Conservation (phyloP, 176 grass and related monocot genomes). For the Oryza glaberrima region DNA sequence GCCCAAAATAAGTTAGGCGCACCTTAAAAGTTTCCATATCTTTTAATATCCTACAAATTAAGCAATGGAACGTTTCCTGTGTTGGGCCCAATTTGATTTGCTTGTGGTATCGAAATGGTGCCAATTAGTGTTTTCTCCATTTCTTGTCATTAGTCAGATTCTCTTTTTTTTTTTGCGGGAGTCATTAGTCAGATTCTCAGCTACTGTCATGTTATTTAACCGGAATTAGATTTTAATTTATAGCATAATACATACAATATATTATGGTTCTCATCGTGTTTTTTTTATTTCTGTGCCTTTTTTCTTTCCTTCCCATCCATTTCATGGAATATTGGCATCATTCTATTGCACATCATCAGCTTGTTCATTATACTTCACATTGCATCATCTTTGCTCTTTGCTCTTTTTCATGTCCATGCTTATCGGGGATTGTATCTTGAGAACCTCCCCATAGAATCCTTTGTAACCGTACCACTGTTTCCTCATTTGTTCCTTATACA, state of each 20-base stretch:
- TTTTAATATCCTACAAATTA: too few relatives aligned
- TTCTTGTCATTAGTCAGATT: not conserved
- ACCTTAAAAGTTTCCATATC: too few relatives aligned
- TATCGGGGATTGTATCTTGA: constrained; percentile 33
- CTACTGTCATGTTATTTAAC: not conserved
- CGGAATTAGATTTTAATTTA: constrained; percentile 26
- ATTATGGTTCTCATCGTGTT: constrained; percentile 40
- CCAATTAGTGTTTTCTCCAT: not conserved
- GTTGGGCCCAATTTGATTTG: not conserved
- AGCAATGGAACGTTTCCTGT: not conserved
- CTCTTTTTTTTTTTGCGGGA: not conserved
- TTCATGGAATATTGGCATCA: constrained; percentile 31
- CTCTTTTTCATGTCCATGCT: constrained; percentile 28
- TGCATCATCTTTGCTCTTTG: constrained; percentile 31
- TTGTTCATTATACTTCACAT: constrained; percentile 42
- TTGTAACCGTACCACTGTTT: constrained; percentile 23
- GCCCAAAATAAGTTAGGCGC: too few relatives aligned
- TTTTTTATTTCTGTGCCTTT: constrained; percentile 3
- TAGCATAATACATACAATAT: constrained; percentile 34
- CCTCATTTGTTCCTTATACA: constrained; percentile 27
- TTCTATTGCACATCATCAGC: constrained; percentile 21
- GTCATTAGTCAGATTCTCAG: not conserved
- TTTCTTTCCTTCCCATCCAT: constrained; percentile 25
- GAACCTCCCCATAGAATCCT: constrained; percentile 18
- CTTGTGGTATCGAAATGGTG: not conserved